phyloP scores from a whole-genome alignment of 495 filamentous ascomycete species.

The Penicillium cinerascens region DNA sequence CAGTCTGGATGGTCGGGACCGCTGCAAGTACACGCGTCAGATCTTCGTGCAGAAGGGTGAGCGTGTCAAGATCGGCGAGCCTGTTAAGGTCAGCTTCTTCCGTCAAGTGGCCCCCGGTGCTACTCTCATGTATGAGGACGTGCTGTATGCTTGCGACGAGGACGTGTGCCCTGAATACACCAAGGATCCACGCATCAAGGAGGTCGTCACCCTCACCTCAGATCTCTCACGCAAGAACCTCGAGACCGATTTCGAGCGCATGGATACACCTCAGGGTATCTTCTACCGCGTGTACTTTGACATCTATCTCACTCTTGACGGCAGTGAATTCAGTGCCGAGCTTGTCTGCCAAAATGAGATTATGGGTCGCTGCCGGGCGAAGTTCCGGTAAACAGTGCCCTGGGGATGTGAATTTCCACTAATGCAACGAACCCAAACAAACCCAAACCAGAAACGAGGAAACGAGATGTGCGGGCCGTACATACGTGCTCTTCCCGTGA shows the following conservation, averaged over 20 bases:
- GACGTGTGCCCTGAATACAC: slow-evolving; percentile 98
- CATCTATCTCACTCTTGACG: slow-evolving; percentile 92
- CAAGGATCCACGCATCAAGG: slow-evolving; percentile 98
- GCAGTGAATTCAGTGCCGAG: slow-evolving; percentile 96
- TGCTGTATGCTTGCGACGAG: slow-evolving; percentile 96
- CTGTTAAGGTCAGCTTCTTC: slow-evolving; percentile 98
- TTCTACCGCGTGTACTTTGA: slow-evolving; percentile 88
- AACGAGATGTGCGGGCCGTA: not conserved
- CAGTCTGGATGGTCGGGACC: slow-evolving; percentile 91
- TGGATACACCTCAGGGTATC: slow-evolving; percentile 97
- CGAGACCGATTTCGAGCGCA: slow-evolving; percentile 97
- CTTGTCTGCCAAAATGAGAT: slow-evolving; percentile 98
- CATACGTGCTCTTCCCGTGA: not conserved
- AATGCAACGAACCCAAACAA: not conserved
- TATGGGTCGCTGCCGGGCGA: slow-evolving; percentile 92
- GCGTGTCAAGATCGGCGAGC: slow-evolving; percentile 97
- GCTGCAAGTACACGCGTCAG: slow-evolving; percentile 98
- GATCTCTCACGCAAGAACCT: slow-evolving; percentile 97
- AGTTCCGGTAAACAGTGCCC: slow-evolving; percentile 55
- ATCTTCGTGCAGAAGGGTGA: slow-evolving; percentile 99
- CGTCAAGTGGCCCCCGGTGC: slow-evolving; percentile 95
- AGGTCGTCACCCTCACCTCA: slow-evolving; percentile 95
- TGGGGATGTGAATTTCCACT: not conserved
- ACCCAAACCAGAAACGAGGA: not conserved
- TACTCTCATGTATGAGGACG: slow-evolving; percentile 99